phyloP scores from a whole-genome alignment of 768 basidiomycete species.

The Mycena floridula region DNA sequence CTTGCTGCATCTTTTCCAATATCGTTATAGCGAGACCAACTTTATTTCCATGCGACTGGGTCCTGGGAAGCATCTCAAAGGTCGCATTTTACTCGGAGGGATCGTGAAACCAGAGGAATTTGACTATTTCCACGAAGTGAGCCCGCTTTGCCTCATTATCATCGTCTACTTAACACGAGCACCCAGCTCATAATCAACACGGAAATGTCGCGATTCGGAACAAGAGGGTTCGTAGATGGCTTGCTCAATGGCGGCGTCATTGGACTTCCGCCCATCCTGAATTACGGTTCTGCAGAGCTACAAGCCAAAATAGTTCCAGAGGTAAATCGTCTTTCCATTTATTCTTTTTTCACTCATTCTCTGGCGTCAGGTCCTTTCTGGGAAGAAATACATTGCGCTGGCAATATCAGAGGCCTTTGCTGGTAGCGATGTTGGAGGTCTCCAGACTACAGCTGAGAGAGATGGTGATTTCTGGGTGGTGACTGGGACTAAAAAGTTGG shows the following conservation, averaged over 20 bases:
- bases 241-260: slow-evolving; percentile 79
- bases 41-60: slow-evolving; percentile 88
- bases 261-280: slow-evolving; percentile 84
- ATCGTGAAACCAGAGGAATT: slow-evolving; percentile 76
- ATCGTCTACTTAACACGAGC: neutral
- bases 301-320: slow-evolving; percentile 67
- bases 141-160: slow-evolving; percentile 1
- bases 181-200: slow-evolving; percentile 62
- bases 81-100: slow-evolving; percentile 70
- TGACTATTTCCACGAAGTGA: slow-evolving; percentile 90
- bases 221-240: slow-evolving; percentile 85
- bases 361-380: slow-evolving; percentile 37
- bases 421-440: slow-evolving; percentile 76
- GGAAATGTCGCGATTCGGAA: slow-evolving; percentile 79
- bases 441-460: slow-evolving; percentile 79
- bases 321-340: slow-evolving; percentile 25
- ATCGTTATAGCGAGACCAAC: slow-evolving; percentile 52
- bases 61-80: slow-evolving; percentile 83
- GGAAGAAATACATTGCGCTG: slow-evolving; percentile 81
- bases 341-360: neutral
- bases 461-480: slow-evolving; percentile 88
- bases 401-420: slow-evolving; percentile 95
- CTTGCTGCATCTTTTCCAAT: neutral
- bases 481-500: slow-evolving; percentile 89
- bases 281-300: slow-evolving; percentile 76